Base-by-base conservation (phyloP, 2,329 filamentous ascomycete species). In the Cercospora sp. region DNA sequence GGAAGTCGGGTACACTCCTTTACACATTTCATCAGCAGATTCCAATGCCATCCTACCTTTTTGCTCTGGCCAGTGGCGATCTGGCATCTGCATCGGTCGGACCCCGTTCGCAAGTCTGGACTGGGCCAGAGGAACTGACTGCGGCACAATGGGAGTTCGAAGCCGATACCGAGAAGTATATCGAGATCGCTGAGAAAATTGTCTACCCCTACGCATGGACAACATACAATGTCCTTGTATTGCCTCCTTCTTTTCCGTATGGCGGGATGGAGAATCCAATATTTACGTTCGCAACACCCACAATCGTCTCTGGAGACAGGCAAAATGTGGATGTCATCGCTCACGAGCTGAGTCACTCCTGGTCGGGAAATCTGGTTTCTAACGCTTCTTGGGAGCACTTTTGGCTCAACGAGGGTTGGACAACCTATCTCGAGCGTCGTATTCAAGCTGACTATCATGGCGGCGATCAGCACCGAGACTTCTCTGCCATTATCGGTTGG, bases 301-400 rank as follows among this genome's bases (percentile, higher is more conserved):
- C 93, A 39, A 91, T 98, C 73, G 93, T 99, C 76, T 95, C 91
- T 66, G 94, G 94, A 59, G 86, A 85, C 70, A 80, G 83, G 70
- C 91, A 97, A 77, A 98, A 98, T 73, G 88, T 98, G 20, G 94
- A 98, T 78, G 94, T 98, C 20, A 96, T 99, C 80, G 95, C 95
- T 1, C 95, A 97, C 78, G 94, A 92, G 75, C 81, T 90, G 55
- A 82, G 85, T 5, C 88, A 90, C 75, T 88, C 91, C 74, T 97
- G 94, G 93, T 95, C 91, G 69, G 94, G 94, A 28, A 97, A 97
- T 74, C 82, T 94, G 45, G 91, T 94, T 2, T 90, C 88, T 8
- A 91, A 89, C 74, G 89, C 89, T 60, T 91, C 89, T 73, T 94
- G 91, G 91, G 91, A 94, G 80, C 91, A 94, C 77, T 93, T 90